Evolutionary conservation across 2,329 filamentous ascomycete species (phyloP).

Genomic region (Cladosporium oxysporum): DNA sequence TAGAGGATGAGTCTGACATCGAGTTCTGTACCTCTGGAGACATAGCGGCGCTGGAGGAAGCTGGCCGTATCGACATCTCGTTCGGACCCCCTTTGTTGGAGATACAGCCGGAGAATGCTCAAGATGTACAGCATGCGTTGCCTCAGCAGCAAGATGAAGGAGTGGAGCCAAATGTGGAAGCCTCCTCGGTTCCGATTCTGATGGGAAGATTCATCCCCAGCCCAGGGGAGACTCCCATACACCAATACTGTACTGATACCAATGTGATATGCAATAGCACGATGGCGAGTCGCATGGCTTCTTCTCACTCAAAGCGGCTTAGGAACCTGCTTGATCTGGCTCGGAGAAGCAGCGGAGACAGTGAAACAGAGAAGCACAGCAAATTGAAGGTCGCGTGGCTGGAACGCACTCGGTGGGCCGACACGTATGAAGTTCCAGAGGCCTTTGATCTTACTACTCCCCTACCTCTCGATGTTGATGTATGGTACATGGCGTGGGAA

Average conservation of each 20-base stretch:
- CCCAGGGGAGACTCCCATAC: background rate
- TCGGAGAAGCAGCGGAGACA: background rate
- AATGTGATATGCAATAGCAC: background rate
- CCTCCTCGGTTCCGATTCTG: background rate
- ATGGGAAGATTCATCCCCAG: constrained; percentile 1
- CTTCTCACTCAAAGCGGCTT: background rate
- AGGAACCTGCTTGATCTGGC: background rate
- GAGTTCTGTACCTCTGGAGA: constrained; percentile 5
- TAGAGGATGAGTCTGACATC: background rate
- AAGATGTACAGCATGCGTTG: background rate
- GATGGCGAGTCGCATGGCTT: constrained; percentile 1
- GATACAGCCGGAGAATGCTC: background rate
- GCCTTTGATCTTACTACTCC: background rate
- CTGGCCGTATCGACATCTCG: background rate
- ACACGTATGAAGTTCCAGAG: background rate
- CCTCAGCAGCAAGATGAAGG: background rate
- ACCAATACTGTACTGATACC: constrained; percentile 1
- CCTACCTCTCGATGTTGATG: constrained; percentile 2
- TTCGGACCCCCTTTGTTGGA: background rate
- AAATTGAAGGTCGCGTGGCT: background rate
- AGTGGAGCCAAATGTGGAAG: background rate
- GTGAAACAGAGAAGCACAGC: background rate
- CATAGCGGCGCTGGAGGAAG: constrained; percentile 2
- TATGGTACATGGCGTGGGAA: constrained; percentile 15
- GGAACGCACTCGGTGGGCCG: constrained; percentile 1